Evolutionary conservation across 106 monocot genomes (phyloP), one percentile per base, ranked within the genome.

Genomic region (Phalaenopsis aphrodite): DNA sequence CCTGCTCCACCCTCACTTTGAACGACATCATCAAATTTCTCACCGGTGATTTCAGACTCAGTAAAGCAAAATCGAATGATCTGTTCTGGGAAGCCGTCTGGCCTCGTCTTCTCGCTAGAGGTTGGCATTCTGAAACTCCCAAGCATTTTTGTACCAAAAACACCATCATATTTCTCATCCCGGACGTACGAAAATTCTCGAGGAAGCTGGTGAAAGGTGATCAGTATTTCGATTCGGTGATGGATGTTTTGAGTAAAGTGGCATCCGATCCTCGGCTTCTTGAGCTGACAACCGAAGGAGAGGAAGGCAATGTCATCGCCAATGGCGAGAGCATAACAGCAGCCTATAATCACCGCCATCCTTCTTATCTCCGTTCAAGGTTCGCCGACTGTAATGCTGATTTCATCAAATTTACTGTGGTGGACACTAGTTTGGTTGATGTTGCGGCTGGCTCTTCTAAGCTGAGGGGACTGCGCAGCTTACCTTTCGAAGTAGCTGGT

Each of bases 11-110:
- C 55, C 89, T 97, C 24, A 77, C 86, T 39, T 79, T 85, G 42
- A 85, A 39, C 49, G 90, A 90, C 9, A 92, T 97, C 17, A 76
- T 97, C 74, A 92, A 88, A 43, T 91, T 87, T 86, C 81, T 97
- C 15, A 92, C 92, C 5, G 97, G 94, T 77, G 88, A 88, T 86
- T 94, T 87, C 69, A 87, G 97, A 65, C 77, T 97, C 55, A 94
- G 97, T 82, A 97, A 94, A 83, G 88, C 92, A 24, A 87, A 74
- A 61, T 92, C 94, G 16, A 92, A 89, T 83, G 97, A 97, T 87
- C 86, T 97, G 1, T 97, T 97, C 80, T 94, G 97, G 94, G 97
- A 97, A 76, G 94, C 97, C 16, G 89, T 94, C 8, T 97, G 96
- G 96, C 98, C 98, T 61, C 92, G 94, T n/a, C 81, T 98, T 75